Conservation (phyloP, 2,329 filamentous ascomycete genomes). For the Clonostachys chloroleuca region DNA sequence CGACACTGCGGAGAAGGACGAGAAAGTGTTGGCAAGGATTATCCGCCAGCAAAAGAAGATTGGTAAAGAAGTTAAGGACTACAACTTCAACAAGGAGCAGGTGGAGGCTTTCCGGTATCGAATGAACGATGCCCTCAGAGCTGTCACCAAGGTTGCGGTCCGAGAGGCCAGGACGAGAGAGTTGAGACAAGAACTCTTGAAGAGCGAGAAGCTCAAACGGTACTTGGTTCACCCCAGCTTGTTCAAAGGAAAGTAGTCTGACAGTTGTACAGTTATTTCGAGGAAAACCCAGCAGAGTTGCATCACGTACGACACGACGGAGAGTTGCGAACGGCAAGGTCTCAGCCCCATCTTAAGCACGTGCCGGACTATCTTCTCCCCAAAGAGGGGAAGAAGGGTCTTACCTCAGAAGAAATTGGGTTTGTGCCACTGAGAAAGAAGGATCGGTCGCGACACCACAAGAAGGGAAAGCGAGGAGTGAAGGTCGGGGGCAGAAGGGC, state of each 20-base stretch:
- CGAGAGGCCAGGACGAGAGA: slow-evolving; percentile 87
- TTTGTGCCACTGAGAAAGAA: slow-evolving; percentile 66
- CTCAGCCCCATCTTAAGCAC: slow-evolving; percentile 88
- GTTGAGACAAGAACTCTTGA: slow-evolving; percentile 82
- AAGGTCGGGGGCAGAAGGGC: slow-evolving; percentile 59
- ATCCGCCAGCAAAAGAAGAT: slow-evolving; percentile 72
- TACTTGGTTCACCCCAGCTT: slow-evolving; percentile 9
- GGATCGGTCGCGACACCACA: slow-evolving; percentile 37
- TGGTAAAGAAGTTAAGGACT: slow-evolving; percentile 80
- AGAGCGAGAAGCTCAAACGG: slow-evolving; percentile 88
- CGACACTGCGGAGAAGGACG: slow-evolving; percentile 73
- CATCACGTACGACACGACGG: slow-evolving; percentile 85
- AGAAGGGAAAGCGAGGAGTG: slow-evolving; percentile 34
- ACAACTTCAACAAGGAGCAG: slow-evolving; percentile 91
- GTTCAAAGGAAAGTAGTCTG: not conserved
- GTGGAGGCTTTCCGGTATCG: slow-evolving; percentile 93
- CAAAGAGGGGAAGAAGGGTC: slow-evolving; percentile 64
- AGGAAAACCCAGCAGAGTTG: slow-evolving; percentile 90
- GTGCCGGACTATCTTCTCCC: slow-evolving; percentile 93
- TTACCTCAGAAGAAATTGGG: slow-evolving; percentile 64
- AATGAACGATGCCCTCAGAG: slow-evolving; percentile 85
- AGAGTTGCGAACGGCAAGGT: slow-evolving; percentile 76
- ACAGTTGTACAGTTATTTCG: slow-evolving; percentile 63
- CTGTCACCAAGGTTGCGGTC: slow-evolving; percentile 84
- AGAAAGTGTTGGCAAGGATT: slow-evolving; percentile 78